Evolutionary conservation across 768 basidiomycete genomes (phyloP), one percentile per base, ranked within the genome.

Genomic region (Trametes maxima): DNA sequence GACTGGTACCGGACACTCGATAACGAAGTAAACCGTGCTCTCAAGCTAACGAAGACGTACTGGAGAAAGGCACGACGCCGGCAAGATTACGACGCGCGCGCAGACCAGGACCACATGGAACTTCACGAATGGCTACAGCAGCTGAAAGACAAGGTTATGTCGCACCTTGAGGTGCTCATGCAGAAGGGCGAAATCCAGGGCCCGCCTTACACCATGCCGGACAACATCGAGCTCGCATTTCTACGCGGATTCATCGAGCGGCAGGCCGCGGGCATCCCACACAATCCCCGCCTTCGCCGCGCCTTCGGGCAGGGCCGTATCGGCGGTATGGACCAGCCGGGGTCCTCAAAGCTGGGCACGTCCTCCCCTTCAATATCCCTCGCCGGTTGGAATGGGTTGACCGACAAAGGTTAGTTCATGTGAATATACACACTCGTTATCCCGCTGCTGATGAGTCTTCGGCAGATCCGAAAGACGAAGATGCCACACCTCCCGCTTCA

Each of bases 81-180:
- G 63, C 90, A 92, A 75, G 90, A 92, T 76, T 92, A 89, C 75
- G 89, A 92, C 70, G 85, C 88, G 52, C 85, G 87, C 50, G 90
- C 90, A 1, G 90, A 92, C 77, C 90, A 91, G 71, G 90, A 92
- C 70, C 90, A 92, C 69, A 92, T 92, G 90, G 90, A 92, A 70
- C 76, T 92, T 21, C 90, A 92, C 68, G 90, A 92, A 70, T 92
- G 90, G 90, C 76, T 92, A 1, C 90, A 92, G 67, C 90, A 92
- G 72, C 79, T 92, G 67, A 92, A 92, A 73, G 90, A 92, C 75
- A 92, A 91, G 74, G 90, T 88, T 53, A 92, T 92, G 90, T 89
- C 89, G 48, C 89, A 92, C 75, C 80, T 92, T 46, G 90, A 92
- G 72, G 80, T 92, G 2, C 84, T 92, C 67, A 92, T 92, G 88